Conservation (phyloP, 2,329 filamentous ascomycete species). For the Pseudovirgaria hyperparasitica region DNA sequence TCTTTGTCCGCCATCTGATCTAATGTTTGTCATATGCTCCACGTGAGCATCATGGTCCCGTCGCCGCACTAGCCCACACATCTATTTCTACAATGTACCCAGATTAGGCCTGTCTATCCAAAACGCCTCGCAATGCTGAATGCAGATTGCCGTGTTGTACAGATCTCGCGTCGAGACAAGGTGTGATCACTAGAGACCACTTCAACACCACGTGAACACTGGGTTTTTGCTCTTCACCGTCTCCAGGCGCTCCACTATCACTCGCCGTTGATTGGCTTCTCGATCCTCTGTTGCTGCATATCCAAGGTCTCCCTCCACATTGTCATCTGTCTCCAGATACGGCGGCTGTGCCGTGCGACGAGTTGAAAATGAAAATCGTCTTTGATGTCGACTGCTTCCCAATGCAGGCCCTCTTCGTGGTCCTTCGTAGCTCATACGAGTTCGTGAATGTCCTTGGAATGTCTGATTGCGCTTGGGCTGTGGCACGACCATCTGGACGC, state of each 20-base stretch:
- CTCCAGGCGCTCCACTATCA: constrained; percentile 93
- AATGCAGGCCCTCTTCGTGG: constrained; percentile 18
- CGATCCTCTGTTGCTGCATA: constrained; percentile 90
- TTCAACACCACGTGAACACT: constrained; percentile 91
- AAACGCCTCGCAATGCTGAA: too few relatives aligned
- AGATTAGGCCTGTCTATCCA: too few relatives aligned
- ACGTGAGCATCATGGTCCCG: too few relatives aligned
- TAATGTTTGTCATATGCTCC: too few relatives aligned
- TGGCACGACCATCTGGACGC: constrained; percentile 15
- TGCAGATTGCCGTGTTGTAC: background rate
- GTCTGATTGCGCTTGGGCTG: constrained; percentile 15
- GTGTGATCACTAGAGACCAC: constrained; percentile 1
- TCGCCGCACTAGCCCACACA: background rate
- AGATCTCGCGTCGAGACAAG: background rate
- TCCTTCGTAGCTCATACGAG: constrained; percentile 30
- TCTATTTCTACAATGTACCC: background rate
- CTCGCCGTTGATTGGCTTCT: constrained; percentile 81
- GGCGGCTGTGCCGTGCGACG: constrained; percentile 21
- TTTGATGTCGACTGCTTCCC: constrained; percentile 20
- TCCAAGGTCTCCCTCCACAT: constrained; percentile 82
- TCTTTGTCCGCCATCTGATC: too few relatives aligned
- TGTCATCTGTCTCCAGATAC: constrained; percentile 51
- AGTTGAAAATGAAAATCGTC: constrained; percentile 30
- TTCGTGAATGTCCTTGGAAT: too few relatives aligned
- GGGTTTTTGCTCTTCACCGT: constrained; percentile 91